A percentile compares a stretch with the other conserved stretches of the same genome.
phyloP scores from a whole-genome alignment of 768 basidiomycete species.

The Amanita pallidorosea region DNA sequence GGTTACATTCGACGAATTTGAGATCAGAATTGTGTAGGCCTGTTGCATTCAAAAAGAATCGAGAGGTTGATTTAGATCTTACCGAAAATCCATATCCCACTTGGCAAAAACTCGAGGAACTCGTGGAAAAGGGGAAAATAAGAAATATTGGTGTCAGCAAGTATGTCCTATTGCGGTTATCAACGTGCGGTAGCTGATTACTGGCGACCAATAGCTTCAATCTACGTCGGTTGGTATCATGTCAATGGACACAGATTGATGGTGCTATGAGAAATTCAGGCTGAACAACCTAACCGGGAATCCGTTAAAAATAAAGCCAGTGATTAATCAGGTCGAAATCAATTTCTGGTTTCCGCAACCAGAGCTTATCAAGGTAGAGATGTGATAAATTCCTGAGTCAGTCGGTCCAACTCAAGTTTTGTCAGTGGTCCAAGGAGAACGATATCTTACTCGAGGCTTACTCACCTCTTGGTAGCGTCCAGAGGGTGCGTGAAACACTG shows the following conservation, averaged over 20 bases:
- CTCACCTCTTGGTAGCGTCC: slow-evolving; percentile 60
- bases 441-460: slow-evolving; percentile 62
- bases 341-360: slow-evolving; percentile 72
- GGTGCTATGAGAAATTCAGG: slow-evolving; percentile 18
- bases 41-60: slow-evolving; percentile 51
- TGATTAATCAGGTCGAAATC: slow-evolving; percentile 73
- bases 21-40: slow-evolving; percentile 31
- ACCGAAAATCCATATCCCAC: slow-evolving; percentile 67
- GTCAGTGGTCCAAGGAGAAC: slow-evolving; percentile 58
- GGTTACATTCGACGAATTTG: background rate
- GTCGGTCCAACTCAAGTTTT: background rate
- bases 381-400: background rate
- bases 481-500: slow-evolving; percentile 47
- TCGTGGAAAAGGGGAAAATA: slow-evolving; percentile 68
- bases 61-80: slow-evolving; percentile 30
- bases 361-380: slow-evolving; percentile 52
- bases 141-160: slow-evolving; percentile 82
- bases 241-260: background rate
- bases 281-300: slow-evolving; percentile 55
- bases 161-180: slow-evolving; percentile 20
- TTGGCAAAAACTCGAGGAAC: slow-evolving; percentile 71
- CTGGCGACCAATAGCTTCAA: slow-evolving; percentile 36
- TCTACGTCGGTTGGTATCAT: slow-evolving; percentile 30
- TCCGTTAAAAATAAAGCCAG: slow-evolving; percentile 47
- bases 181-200: background rate